phyloP scores from a whole-genome alignment of 306 rosid species.

The Cucurbita argyrosperma region DNA sequence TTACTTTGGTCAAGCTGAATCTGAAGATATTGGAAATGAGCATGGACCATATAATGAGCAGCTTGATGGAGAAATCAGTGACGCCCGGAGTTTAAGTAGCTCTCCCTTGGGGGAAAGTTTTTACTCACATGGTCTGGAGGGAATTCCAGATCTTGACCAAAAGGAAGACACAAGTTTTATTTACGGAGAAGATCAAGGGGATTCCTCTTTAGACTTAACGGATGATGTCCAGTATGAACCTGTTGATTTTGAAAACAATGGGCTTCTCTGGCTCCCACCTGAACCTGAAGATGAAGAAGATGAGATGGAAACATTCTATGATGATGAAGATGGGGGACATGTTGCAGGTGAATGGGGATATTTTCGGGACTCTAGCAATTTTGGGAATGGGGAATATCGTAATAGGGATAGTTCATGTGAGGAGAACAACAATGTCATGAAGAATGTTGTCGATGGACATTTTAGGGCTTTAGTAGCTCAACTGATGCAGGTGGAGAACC shows the following conservation, averaged over 20 bases:
- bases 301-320: conserved; percentile 57
- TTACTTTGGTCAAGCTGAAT: conserved; percentile 45
- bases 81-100: conserved; percentile 17
- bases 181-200: conserved; percentile 22
- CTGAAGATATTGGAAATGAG: conserved; percentile 38
- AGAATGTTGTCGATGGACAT: conserved; percentile 87
- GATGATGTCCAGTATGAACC: conserved; percentile 55
- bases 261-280: conserved; percentile 94
- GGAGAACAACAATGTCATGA: conserved; percentile 66
- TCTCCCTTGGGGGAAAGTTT: conserved; percentile 25
- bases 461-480: conserved; percentile 92
- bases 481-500: conserved; percentile 76
- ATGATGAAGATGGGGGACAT: conserved; percentile 60
- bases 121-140: conserved; percentile 19
- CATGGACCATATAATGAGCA: conserved; percentile 36
- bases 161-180: conserved; percentile 23
- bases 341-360: conserved; percentile 72
- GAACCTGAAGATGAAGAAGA: conserved; percentile 94
- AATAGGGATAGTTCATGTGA: conserved; percentile 55
- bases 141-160: not conserved
- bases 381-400: conserved; percentile 68
- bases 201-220: conserved; percentile 44
- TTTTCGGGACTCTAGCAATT: conserved; percentile 33
- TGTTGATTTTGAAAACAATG: conserved; percentile 86
- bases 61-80: conserved; percentile 29